phyloP scores from a whole-genome alignment of 2,329 filamentous ascomycete species.

The Nemania sp. region DNA sequence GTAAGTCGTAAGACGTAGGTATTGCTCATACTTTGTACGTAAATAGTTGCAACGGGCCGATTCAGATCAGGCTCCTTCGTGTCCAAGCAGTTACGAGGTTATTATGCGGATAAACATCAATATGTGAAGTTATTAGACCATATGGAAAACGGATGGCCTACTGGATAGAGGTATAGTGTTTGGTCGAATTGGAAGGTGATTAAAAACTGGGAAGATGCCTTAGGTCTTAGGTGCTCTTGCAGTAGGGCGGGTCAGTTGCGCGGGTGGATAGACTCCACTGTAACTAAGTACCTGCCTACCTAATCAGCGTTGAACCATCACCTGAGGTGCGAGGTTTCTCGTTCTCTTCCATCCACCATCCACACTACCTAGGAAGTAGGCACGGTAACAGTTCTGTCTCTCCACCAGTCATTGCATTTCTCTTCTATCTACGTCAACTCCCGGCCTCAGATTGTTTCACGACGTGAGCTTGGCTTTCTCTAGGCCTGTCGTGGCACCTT shows the following conservation, averaged over 20 bases:
- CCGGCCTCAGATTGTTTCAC: constrained; percentile 9
- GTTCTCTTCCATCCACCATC: not conserved
- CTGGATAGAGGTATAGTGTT: not conserved
- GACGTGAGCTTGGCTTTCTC: constrained; percentile 32
- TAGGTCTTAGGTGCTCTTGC: not conserved
- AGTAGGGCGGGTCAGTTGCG: not conserved
- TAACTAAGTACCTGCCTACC: not conserved
- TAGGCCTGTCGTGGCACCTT: constrained; percentile 21
- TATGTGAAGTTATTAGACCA: not conserved
- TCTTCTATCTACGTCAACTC: not conserved
- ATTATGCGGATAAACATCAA: not conserved
- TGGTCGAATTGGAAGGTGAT: constrained; percentile 6
- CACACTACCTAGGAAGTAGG: too few relatives aligned
- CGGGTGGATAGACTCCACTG: constrained; percentile 1
- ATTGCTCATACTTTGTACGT: too few relatives aligned
- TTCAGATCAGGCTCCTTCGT: not conserved
- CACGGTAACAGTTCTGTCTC: not conserved
- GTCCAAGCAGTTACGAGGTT: not conserved
- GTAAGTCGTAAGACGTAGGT: not conserved
- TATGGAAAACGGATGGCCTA: not conserved
- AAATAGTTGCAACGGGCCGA: not conserved
- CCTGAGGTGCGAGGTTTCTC: not conserved
- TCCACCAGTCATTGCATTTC: not conserved
- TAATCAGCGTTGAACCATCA: not conserved
- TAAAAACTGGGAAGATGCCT: not conserved